Base-by-base conservation (phyloP, 2,329 filamentous ascomycete species). In the Colletotrichum costaricense region DNA sequence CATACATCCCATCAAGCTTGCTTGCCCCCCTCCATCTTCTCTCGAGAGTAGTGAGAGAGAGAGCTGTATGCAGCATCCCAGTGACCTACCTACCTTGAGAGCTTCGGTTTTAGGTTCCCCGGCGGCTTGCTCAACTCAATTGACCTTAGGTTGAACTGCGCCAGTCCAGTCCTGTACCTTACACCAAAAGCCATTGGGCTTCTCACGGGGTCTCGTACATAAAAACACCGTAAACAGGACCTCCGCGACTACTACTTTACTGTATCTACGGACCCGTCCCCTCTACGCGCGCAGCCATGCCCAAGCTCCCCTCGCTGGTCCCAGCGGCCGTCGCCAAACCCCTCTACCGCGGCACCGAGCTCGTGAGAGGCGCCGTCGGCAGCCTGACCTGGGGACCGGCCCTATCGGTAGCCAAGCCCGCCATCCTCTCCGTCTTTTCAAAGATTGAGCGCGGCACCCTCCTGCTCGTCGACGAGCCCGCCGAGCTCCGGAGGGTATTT, bases 371-470 rank as follows among this genome's bases (percentile, higher is more conserved):
- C 28, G 78, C 81, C 22, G 77, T 89, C 26, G 85, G 86, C 55
- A 81, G 83, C 67, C 77, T 87, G 64, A 86, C 86, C 5, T 88
- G 85, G 86, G 82, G 81, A 0, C 87, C 87, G 1, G 85, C 82
- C 11, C 75, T 88, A 49, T 81, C 84, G 22, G 59, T 88, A 24
- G 88, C 87, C 33, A 87, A 85, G 77, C 80, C 84, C 2, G 81
- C 84, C 6, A 82, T 89, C 26, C 81, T 85, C 54, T 84, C 85
- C 2, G 79, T 87, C 2, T 81, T 89, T 35, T 83, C 83, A 4
- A 83, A 82, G 55, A 87, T 89, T 63, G 82, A 88, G 66, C 75
- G 81, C 12, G 88, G 88, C 19, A 88, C 86, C 0, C 77, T 89
- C 22, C 75, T 87, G 16, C 78, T 89, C 22, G 81, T 86, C 14